A percentile compares a stretch with the other conserved stretches of the same genome.
Evolutionary conservation across 2,329 filamentous ascomycete genomes (phyloP).

Genomic region (Xylariomycetidae sp.): DNA sequence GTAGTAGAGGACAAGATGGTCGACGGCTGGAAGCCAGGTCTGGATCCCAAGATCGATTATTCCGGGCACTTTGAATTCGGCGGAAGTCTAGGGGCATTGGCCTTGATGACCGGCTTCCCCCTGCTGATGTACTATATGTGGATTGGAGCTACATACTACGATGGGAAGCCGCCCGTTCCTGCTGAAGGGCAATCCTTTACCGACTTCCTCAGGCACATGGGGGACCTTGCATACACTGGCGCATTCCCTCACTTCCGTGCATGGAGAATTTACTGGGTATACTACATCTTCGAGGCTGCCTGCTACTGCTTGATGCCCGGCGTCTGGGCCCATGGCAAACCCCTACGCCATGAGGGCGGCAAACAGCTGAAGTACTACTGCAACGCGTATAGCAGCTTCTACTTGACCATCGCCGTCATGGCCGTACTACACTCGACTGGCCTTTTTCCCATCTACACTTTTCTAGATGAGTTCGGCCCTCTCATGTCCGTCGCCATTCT

Average conservation of each 20-base stretch:
- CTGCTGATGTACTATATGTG: slow-evolving; percentile 99
- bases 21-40: slow-evolving; percentile 56
- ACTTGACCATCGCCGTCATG: slow-evolving; percentile 72
- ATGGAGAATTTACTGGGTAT: slow-evolving; percentile 93
- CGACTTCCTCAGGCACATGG: slow-evolving; percentile 71
- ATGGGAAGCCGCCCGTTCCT: slow-evolving; percentile 72
- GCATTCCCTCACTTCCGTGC: slow-evolving; percentile 79
- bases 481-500: slow-evolving; percentile 90
- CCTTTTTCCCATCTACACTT: slow-evolving; percentile 81
- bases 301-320: slow-evolving; percentile 86
- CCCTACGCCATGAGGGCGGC: slow-evolving; percentile 74
- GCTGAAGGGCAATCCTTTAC: slow-evolving; percentile 58
- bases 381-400: slow-evolving; percentile 83
- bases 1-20: slow-evolving; percentile 29
- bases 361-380: slow-evolving; percentile 93
- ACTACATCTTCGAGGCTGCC: slow-evolving; percentile 77
- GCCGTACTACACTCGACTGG: slow-evolving; percentile 75
- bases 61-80: slow-evolving; percentile 77
- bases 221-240: slow-evolving; percentile 69
- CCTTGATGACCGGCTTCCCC: slow-evolving; percentile 94
- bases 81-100: slow-evolving; percentile 70
- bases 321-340: slow-evolving; percentile 82
- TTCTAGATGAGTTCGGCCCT: slow-evolving; percentile 93
- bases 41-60: slow-evolving; percentile 59
- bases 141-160: slow-evolving; percentile 90